Conservation (phyloP, 83 land plant species). For the Picea abies region DNA sequence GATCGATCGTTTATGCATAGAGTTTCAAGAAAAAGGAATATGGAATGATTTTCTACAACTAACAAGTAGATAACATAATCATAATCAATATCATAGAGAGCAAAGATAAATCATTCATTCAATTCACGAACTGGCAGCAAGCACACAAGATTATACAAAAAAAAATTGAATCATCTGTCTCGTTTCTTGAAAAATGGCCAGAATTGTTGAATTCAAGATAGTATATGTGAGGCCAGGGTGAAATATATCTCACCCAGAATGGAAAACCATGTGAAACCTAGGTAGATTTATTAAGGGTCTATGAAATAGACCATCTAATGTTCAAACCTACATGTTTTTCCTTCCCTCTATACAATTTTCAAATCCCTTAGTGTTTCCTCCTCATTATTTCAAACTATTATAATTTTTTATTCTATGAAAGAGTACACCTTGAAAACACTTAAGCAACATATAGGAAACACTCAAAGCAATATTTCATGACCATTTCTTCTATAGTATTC, state of each 20-base stretch:
- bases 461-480: too few species aligned
- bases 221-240: constrained; percentile 23
- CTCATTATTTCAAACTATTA: too few species aligned
- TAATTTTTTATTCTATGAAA: too few species aligned
- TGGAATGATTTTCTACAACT: constrained; percentile 48
- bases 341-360: too few species aligned
- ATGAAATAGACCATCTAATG: neutral
- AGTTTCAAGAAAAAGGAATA: constrained; percentile 63
- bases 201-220: constrained; percentile 19
- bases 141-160: constrained; percentile 43
- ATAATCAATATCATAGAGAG: constrained; percentile 50
- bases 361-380: too few species aligned
- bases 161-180: constrained; percentile 42
- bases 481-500: too few species aligned
- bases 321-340: too few species aligned
- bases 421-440: too few species aligned
- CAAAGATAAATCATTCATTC: constrained; percentile 72
- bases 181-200: constrained; percentile 50
- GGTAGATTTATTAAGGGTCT: too few species aligned
- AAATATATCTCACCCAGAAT: neutral
- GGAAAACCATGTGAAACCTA: constrained; percentile 3
- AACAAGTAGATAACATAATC: constrained; percentile 67
- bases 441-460: too few species aligned
- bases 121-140: constrained; percentile 50
- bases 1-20: constrained; percentile 28